Conservation (phyloP, 331 rosid genomes). For the Quercus phellos region DNA sequence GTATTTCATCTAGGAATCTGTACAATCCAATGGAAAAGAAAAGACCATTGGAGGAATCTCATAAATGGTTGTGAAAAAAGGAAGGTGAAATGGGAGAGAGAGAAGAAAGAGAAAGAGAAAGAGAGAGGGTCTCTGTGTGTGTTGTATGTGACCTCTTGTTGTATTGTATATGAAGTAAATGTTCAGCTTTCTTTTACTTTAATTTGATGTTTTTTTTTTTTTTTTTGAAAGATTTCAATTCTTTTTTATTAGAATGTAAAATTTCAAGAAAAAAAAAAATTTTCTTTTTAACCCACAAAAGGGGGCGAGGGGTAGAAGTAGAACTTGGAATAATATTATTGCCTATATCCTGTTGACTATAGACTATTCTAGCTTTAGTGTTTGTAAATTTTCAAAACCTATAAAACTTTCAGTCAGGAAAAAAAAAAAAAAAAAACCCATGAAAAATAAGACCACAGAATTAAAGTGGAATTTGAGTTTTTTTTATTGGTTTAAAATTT, state of each 20-base stretch:
- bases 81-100: conserved; percentile 52
- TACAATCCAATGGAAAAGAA: conserved; percentile 74
- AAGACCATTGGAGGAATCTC: conserved; percentile 75
- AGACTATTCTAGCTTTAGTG: conserved; percentile 40
- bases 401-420: conserved; percentile 19
- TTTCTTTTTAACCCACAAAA: conserved; percentile 17
- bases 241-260: background rate
- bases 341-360: conserved; percentile 51
- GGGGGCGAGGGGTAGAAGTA: conserved; percentile 17
- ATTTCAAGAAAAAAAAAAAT: background rate
- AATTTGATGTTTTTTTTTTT: conserved; percentile 16
- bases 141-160: conserved; percentile 52
- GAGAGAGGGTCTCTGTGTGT: conserved; percentile 26
- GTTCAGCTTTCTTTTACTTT: conserved; percentile 43
- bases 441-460: no score
- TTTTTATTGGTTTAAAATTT: background rate
- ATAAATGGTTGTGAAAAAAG: conserved; percentile 74
- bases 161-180: conserved; percentile 69
- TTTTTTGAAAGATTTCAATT: conserved; percentile 26
- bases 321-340: conserved; percentile 35
- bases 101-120: conserved; percentile 43
- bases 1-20: conserved; percentile 40
- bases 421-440: background rate
- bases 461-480: background rate
- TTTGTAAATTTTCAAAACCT: conserved; percentile 26